Conservation (phyloP, 75 land plant genomes). For the Selaginella tamariscina region DNA sequence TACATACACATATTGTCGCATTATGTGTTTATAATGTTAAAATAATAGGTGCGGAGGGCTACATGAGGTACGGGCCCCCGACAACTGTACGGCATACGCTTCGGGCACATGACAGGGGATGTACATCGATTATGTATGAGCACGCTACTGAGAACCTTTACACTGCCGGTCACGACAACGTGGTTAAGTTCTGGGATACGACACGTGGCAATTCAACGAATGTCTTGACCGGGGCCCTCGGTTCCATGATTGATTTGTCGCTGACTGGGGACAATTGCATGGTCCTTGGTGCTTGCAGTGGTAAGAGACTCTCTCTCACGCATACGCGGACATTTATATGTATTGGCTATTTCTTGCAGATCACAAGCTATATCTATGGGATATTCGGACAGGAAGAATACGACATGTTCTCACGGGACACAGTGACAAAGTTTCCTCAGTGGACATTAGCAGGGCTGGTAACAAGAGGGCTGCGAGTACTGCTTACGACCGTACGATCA, state of each 20-base stretch:
- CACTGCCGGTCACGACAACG: conserved; percentile 71
- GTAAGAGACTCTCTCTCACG: conserved; percentile 76
- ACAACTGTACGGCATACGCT: conserved; percentile 42
- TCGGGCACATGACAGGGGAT: conserved; percentile 62
- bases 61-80: conserved; percentile 45
- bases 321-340: conserved; percentile 47
- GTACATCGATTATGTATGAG: conserved; percentile 52
- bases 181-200: conserved; percentile 72
- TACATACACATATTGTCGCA: no score
- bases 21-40: no score
- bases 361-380: conserved; percentile 88
- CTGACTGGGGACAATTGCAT: conserved; percentile 58
- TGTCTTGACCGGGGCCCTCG: conserved; percentile 57
- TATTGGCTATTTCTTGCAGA: no score
- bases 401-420: conserved; percentile 90
- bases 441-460: conserved; percentile 60
- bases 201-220: conserved; percentile 22
- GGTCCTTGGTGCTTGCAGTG: conserved; percentile 72
- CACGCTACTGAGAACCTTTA: conserved; percentile 42
- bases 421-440: conserved; percentile 72
- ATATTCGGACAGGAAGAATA: conserved; percentile 51
- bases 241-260: conserved; percentile 77
- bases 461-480: conserved; percentile 59
- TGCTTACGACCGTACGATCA: conserved; percentile 75
- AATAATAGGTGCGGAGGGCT: conserved; percentile 57